phyloP scores from a whole-genome alignment of 306 rosid species.

The Malus asiatica region DNA sequence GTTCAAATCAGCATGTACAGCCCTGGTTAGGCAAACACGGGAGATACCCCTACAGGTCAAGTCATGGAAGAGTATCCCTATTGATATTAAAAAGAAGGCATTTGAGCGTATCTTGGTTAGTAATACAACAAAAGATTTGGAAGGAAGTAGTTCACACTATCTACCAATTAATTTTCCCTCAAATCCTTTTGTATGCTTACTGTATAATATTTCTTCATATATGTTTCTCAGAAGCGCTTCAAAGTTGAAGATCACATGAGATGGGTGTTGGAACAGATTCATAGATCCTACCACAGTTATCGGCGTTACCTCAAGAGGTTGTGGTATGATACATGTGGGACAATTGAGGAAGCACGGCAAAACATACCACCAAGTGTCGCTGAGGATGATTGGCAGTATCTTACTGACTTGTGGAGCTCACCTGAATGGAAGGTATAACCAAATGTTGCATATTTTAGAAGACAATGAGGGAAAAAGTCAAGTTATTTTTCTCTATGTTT shows the following conservation, averaged over 20 bases:
- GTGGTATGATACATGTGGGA: neutral
- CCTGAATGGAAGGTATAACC: slow-evolving; percentile 2
- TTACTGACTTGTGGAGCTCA: slow-evolving; percentile 3
- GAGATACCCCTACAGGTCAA: slow-evolving; percentile 7
- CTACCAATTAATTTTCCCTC: neutral
- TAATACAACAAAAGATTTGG: neutral
- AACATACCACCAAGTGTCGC: neutral
- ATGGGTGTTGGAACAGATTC: slow-evolving; percentile 3
- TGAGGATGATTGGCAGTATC: slow-evolving; percentile 6
- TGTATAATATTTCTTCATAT: neutral
- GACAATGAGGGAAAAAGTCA: neutral
- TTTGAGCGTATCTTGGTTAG: slow-evolving; percentile 5
- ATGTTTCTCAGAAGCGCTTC: slow-evolving; percentile 10
- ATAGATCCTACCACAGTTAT: slow-evolving; percentile 7
- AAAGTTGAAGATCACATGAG: slow-evolving; percentile 5
- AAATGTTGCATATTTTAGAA: neutral
- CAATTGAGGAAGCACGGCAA: neutral
- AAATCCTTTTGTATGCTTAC: neutral
- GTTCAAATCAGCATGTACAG: slow-evolving; percentile 1
- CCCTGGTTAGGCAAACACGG: slow-evolving; percentile 4
- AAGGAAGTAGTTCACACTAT: neutral
- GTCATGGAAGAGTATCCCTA: neutral
- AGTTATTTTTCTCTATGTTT: neutral
- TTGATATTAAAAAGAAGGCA: slow-evolving; percentile 7
- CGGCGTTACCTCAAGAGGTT: neutral